Conservation (phyloP, 108 stramenopile genomes). For the Skeletonema tropicum region DNA sequence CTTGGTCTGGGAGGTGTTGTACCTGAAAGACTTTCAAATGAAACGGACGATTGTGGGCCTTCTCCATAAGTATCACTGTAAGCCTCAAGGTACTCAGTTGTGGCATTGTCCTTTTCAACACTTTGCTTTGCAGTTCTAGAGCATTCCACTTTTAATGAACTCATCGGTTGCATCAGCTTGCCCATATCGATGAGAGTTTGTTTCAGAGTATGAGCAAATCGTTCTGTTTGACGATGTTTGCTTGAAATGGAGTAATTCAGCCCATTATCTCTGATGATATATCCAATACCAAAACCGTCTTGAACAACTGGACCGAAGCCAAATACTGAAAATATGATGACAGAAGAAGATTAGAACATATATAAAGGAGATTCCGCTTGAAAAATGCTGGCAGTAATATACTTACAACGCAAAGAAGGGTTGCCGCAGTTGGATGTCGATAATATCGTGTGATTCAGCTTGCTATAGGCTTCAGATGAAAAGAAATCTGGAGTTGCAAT, state of each 20-base stretch:
- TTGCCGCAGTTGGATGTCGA: constrained; percentile 91
- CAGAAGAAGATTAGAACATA: neutral
- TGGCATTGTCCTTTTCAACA: neutral
- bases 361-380: neutral
- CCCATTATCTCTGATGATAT: constrained; percentile 83
- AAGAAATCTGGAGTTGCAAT: constrained; percentile 74
- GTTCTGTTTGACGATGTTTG: constrained; percentile 84
- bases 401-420: constrained; percentile 63
- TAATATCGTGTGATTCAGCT: constrained; percentile 81
- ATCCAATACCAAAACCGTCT: constrained; percentile 68
- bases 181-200: constrained; percentile 55
- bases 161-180: constrained; percentile 36
- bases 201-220: constrained; percentile 68
- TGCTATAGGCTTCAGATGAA: constrained; percentile 63
- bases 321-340: constrained; percentile 47
- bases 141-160: constrained; percentile 28
- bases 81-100: constrained; percentile 32
- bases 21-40: neutral
- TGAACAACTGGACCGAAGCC: constrained; percentile 86
- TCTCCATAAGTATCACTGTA: constrained; percentile 22
- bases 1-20: neutral
- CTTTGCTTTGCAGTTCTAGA: constrained; percentile 1
- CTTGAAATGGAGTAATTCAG: constrained; percentile 74
- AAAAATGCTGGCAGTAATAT: neutral
- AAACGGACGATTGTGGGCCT: neutral